Evolutionary conservation across 2,329 filamentous ascomycete species (phyloP).

Genomic region (Aspergillus hiratsukae): DNA sequence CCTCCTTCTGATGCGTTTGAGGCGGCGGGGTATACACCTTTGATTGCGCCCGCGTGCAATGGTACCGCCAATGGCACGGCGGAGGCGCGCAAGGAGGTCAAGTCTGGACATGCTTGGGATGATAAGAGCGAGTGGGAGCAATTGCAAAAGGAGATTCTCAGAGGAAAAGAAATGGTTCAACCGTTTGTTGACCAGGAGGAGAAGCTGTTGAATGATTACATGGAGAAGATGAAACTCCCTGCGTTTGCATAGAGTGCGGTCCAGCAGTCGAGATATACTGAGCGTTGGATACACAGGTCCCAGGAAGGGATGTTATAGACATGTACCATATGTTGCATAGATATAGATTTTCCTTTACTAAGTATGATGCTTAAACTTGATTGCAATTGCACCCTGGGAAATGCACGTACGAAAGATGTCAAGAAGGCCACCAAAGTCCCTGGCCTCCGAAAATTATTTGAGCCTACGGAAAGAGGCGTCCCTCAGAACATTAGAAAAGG

Average conservation of each 20-base stretch:
- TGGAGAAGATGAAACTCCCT: conserved; percentile 13
- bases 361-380: too few species aligned
- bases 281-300: neutral
- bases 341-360: neutral
- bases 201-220: conserved; percentile 13
- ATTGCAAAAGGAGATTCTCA: conserved; percentile 51
- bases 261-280: neutral
- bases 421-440: too few species aligned
- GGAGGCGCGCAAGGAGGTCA: neutral
- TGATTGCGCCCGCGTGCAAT: conserved; percentile 15
- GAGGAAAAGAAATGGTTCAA: conserved; percentile 49
- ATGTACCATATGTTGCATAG: neutral
- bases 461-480: too few species aligned
- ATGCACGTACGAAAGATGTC: too few species aligned
- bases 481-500: too few species aligned
- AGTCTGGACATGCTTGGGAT: conserved; percentile 20
- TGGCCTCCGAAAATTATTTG: too few species aligned
- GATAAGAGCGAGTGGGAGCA: conserved; percentile 52
- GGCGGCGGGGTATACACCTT: conserved; percentile 67
- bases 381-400: too few species aligned
- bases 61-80: conserved; percentile 16
- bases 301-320: neutral
- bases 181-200: conserved; percentile 17
- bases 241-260: conserved; percentile 7
- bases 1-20: conserved; percentile 70